Conservation (phyloP, 352 stramenopile species). For the Globisporangium barbulae region DNA sequence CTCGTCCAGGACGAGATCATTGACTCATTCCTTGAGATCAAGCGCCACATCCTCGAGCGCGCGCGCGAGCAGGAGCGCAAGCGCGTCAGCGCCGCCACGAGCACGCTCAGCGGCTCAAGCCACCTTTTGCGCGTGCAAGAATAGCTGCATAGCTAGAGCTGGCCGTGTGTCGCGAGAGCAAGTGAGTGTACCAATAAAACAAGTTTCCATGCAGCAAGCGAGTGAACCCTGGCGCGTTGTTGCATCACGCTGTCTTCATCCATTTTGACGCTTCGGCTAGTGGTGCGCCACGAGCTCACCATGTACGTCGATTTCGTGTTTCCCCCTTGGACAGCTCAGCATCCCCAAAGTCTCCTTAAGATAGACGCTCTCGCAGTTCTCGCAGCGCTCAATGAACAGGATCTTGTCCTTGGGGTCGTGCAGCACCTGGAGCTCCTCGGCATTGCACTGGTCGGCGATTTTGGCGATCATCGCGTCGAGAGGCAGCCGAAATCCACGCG, state of each 20-base stretch:
- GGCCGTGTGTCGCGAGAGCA: background rate
- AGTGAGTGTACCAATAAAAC: background rate
- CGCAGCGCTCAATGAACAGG: slow-evolving; percentile 53
- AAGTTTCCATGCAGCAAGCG: background rate
- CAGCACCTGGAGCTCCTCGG: slow-evolving; percentile 57
- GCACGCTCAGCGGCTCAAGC: slow-evolving; percentile 1
- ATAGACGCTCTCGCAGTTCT: slow-evolving; percentile 45
- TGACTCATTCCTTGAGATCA: slow-evolving; percentile 87
- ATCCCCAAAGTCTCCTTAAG: slow-evolving; percentile 20
- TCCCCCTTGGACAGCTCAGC: slow-evolving; percentile 36
- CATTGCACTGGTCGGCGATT: slow-evolving; percentile 57
- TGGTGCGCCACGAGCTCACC: slow-evolving; percentile 52
- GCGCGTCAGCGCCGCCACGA: slow-evolving; percentile 8
- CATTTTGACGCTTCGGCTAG: slow-evolving; percentile 15
- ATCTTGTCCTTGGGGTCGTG: slow-evolving; percentile 88
- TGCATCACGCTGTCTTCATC: background rate
- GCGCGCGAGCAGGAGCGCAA: slow-evolving; percentile 48
- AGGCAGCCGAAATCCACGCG: slow-evolving; percentile 87
- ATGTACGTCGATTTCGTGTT: slow-evolving; percentile 34
- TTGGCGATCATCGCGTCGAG: slow-evolving; percentile 65
- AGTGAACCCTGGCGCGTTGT: background rate
- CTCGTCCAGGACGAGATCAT: slow-evolving; percentile 85
- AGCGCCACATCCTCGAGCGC: slow-evolving; percentile 75
- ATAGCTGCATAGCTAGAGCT: background rate
- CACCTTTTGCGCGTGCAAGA: slow-evolving; percentile 17